These are phyloP conservation scores for Penicillium coffeae DNA, from an alignment of 495 filamentous ascomycete species.

Conservation along the genomic window DNA sequence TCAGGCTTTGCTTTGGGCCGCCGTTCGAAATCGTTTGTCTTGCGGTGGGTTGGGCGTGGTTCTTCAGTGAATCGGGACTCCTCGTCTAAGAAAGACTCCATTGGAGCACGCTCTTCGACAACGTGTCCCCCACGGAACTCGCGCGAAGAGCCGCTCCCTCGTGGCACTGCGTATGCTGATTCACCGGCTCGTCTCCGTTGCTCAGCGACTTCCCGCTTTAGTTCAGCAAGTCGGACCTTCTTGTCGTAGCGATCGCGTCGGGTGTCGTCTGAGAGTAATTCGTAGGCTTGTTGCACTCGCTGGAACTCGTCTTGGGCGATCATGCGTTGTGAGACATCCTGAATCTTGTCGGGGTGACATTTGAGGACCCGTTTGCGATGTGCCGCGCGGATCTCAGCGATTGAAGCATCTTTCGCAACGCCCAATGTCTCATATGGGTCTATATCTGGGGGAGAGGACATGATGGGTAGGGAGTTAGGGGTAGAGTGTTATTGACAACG, in stretches of 20 bases:
- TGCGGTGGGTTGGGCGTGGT: constrained; percentile 36
- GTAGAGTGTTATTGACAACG: constrained; percentile 9
- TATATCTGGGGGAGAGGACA: constrained; percentile 60
- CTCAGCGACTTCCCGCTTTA: constrained; percentile 50
- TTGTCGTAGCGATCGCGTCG: constrained; percentile 74
- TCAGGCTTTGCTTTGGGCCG: constrained; percentile 33
- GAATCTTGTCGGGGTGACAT: constrained; percentile 93
- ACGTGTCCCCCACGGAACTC: constrained; percentile 45
- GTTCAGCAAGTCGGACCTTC: constrained; percentile 59
- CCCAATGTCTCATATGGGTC: constrained; percentile 85
- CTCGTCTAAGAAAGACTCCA: constrained; percentile 39
- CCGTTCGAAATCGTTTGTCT: constrained; percentile 38
- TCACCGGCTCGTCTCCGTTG: constrained; percentile 25
- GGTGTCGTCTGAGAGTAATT: constrained; percentile 77
- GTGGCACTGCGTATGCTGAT: constrained; percentile 17
- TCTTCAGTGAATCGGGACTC: constrained; percentile 34
- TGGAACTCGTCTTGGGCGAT: constrained; percentile 84
- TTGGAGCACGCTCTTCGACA: constrained; percentile 46
- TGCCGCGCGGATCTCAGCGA: constrained; percentile 69
- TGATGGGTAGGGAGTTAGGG: constrained; percentile 28
- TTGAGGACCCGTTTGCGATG: constrained; percentile 91
- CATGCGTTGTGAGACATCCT: constrained; percentile 63
- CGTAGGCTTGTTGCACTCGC: constrained; percentile 89
- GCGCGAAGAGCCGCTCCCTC: constrained; percentile 19
- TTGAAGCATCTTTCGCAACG: constrained; percentile 68